Conservation (phyloP, 2,329 filamentous ascomycete species). For the Aspergillus pseudonomiae region DNA sequence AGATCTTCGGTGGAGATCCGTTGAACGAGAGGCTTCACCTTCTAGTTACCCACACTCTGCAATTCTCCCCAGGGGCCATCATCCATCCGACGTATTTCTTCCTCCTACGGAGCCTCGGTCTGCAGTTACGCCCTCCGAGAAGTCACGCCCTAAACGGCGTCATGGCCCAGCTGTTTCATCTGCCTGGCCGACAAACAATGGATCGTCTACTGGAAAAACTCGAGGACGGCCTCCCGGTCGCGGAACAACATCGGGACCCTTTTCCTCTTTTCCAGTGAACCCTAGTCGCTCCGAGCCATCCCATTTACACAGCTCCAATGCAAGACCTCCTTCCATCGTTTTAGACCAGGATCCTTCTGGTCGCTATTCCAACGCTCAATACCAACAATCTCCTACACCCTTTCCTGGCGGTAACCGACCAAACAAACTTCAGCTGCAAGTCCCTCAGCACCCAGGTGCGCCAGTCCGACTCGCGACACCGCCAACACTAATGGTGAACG, state of each 20-base stretch:
- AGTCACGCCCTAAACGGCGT: slow-evolving; percentile 56
- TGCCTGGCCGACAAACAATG: slow-evolving; percentile 75
- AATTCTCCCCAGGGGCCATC: slow-evolving; percentile 61
- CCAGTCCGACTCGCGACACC: slow-evolving; percentile 49
- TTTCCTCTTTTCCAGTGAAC: slow-evolving; percentile 69
- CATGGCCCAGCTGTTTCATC: slow-evolving; percentile 89
- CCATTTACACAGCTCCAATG: slow-evolving; percentile 44
- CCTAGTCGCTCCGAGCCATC: slow-evolving; percentile 54
- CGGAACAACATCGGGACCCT: slow-evolving; percentile 65
- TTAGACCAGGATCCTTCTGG: slow-evolving; percentile 42
- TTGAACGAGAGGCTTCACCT: slow-evolving; percentile 62
- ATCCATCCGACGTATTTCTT: slow-evolving; percentile 36
- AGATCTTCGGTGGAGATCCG: slow-evolving; percentile 51
- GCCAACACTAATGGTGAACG: slow-evolving; percentile 44
- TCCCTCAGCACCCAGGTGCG: slow-evolving; percentile 43
- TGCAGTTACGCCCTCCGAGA: slow-evolving; percentile 64
- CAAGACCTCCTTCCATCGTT: slow-evolving; percentile 44
- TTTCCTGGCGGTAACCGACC: slow-evolving; percentile 30
- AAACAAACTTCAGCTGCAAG: slow-evolving; percentile 47
- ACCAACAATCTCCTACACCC: slow-evolving; percentile 32
- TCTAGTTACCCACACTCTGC: slow-evolving; percentile 78
- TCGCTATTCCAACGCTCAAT: slow-evolving; percentile 20
- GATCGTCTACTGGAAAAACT: slow-evolving; percentile 68
- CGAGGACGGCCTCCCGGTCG: slow-evolving; percentile 80
- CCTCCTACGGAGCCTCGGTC: slow-evolving; percentile 65